Evolutionary conservation across 495 filamentous ascomycete species (phyloP).

Genomic region (Penicillium paradoxum): DNA sequence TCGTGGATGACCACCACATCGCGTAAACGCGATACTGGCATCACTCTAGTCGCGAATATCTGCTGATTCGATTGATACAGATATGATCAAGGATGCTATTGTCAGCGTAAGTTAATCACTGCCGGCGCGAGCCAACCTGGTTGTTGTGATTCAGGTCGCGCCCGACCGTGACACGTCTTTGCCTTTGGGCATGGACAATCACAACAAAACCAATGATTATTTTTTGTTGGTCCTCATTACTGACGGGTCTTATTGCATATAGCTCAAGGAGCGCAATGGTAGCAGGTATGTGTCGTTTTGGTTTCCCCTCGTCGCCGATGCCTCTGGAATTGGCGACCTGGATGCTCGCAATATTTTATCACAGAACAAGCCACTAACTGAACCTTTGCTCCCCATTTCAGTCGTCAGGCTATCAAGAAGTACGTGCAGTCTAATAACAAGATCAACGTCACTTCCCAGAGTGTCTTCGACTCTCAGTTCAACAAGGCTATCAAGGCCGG

Average conservation of each 20-base stretch:
- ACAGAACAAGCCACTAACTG: slow-evolving; percentile 11
- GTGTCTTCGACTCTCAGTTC: slow-evolving; percentile 84
- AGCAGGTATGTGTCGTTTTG: slow-evolving; percentile 48
- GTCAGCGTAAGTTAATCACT: slow-evolving; percentile 55
- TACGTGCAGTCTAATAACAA: slow-evolving; percentile 97
- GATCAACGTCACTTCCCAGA: slow-evolving; percentile 59
- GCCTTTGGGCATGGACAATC: slow-evolving; percentile 19
- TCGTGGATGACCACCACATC: slow-evolving; percentile 40
- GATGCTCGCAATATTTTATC: slow-evolving; percentile 4
- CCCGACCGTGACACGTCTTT: slow-evolving; percentile 44
- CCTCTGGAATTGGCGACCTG: neutral
- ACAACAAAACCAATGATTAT: slow-evolving; percentile 20
- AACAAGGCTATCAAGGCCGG: slow-evolving; percentile 87
- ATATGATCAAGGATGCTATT: slow-evolving; percentile 68
- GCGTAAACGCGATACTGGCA: slow-evolving; percentile 30
- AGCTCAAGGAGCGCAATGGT: slow-evolving; percentile 65
- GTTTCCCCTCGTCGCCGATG: slow-evolving; percentile 7
- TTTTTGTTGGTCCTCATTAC: slow-evolving; percentile 22
- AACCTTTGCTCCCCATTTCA: slow-evolving; percentile 32
- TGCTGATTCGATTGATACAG: slow-evolving; percentile 50
- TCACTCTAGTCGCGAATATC: slow-evolving; percentile 38
- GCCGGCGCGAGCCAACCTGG: slow-evolving; percentile 18
- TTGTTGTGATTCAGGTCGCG: slow-evolving; percentile 36
- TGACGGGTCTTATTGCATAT: slow-evolving; percentile 28
- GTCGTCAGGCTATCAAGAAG: slow-evolving; percentile 95